Conservation (phyloP, 768 basidiomycete genomes). For the Agaricus sinodeliciosus region DNA sequence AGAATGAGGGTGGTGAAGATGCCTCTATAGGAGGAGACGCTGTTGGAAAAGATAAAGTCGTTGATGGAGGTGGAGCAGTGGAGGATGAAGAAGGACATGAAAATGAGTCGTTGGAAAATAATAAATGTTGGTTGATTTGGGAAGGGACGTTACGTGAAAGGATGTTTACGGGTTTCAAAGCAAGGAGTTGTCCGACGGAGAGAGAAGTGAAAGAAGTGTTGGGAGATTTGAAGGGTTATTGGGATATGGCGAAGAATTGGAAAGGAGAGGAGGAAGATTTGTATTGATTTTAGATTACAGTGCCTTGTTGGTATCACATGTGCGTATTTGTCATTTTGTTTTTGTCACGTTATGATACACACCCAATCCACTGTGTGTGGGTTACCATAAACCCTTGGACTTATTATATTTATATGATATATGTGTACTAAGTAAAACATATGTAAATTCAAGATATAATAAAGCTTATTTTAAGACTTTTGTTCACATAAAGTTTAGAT, state of each 20-base stretch:
- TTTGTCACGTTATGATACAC: conserved; percentile 34
- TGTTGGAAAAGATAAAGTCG: conserved; percentile 35
- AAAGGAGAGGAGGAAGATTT: conserved; percentile 76
- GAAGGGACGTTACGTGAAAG: conserved; percentile 84
- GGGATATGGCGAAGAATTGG: conserved; percentile 94
- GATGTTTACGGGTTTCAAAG: conserved; percentile 73
- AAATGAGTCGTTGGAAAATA: conserved; percentile 44
- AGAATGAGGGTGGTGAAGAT: too few species aligned
- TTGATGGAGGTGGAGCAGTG: conserved; percentile 13
- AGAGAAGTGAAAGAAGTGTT: conserved; percentile 68
- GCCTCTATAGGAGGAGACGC: conserved; percentile 52
- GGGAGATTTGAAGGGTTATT: conserved; percentile 80
- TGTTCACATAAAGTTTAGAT: too few species aligned
- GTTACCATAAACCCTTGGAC: conserved; percentile 3
- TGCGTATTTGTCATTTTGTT: too few species aligned
- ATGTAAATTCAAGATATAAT: too few species aligned
- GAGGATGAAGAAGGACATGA: conserved; percentile 25
- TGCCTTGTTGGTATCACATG: too few species aligned
- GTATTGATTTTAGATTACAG: conserved; percentile 41
- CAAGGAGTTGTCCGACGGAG: conserved; percentile 80
- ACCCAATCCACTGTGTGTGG: conserved; percentile 64
- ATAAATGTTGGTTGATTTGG: conserved; percentile 90
- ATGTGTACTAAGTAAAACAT: neutral
- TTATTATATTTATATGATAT: neutral
- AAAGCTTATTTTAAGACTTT: too few species aligned